Conservation (phyloP, 2,329 filamentous ascomycete species). For the Corniculantispora saksenae region DNA sequence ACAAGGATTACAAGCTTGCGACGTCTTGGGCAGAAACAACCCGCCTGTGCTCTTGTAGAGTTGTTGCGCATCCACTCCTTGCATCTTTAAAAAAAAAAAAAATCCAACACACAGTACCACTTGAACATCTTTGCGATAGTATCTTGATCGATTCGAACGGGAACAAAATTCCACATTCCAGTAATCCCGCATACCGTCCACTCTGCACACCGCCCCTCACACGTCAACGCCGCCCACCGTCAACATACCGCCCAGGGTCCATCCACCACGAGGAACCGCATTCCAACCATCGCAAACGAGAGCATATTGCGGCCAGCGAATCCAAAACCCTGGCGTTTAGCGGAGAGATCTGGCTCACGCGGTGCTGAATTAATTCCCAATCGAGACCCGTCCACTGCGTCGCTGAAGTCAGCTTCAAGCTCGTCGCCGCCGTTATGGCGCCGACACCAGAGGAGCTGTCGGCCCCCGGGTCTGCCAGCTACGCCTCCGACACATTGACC, state of each 20-base stretch:
- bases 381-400: slow-evolving; percentile 1
- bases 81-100: slow-evolving; percentile 8
- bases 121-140: neutral
- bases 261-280: slow-evolving; percentile 6
- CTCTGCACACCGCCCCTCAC: slow-evolving; percentile 12
- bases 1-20: slow-evolving; percentile 15
- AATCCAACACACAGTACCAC: neutral
- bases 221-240: neutral
- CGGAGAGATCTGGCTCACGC: neutral
- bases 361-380: neutral
- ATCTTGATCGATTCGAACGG: neutral
- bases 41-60: slow-evolving; percentile 2
- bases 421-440: slow-evolving; percentile 57
- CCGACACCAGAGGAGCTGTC: slow-evolving; percentile 61
- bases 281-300: slow-evolving; percentile 6
- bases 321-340: neutral
- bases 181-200: neutral
- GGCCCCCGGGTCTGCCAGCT: slow-evolving; percentile 70
- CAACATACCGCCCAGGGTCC: slow-evolving; percentile 8
- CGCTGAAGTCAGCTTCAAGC: slow-evolving; percentile 18
- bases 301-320: neutral
- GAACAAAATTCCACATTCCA: slow-evolving; percentile 2
- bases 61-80: slow-evolving; percentile 1
- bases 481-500: slow-evolving; percentile 71
- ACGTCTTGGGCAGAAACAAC: slow-evolving; percentile 6